These are phyloP conservation scores for Blastobotrys proliferans DNA, from an alignment of 1,139 yeast genomes.

Conservation along the genomic window DNA sequence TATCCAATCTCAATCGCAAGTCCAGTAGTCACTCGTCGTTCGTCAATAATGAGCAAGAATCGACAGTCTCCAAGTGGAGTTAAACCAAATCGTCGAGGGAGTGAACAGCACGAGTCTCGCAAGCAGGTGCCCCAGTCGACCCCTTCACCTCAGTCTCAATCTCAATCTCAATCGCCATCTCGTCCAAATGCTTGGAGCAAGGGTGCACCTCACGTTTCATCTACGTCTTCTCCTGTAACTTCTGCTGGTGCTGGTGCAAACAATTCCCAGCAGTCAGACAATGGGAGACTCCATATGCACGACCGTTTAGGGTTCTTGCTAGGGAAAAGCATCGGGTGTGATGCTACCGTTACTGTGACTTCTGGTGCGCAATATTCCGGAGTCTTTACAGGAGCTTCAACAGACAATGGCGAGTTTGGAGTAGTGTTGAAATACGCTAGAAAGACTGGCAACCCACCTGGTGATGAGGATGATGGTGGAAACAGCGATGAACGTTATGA, in stretches of 20 bases:
- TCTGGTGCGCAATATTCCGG: conserved; percentile 64
- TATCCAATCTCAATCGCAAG: too few species aligned
- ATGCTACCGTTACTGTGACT: conserved; percentile 54
- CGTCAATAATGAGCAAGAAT: conserved; percentile 2
- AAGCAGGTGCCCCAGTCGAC: background rate
- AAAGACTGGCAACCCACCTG: conserved; percentile 38
- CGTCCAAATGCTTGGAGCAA: conserved; percentile 13
- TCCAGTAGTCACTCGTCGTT: too few species aligned
- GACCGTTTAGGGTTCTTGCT: conserved; percentile 50
- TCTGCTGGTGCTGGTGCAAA: background rate
- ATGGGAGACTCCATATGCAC: conserved; percentile 34
- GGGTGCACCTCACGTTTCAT: conserved; percentile 10
- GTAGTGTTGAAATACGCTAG: conserved; percentile 53
- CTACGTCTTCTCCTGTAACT: background rate
- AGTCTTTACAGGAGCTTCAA: conserved; percentile 45
- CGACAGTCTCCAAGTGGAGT: conserved; percentile 1
- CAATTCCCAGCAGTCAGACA: background rate
- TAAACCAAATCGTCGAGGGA: background rate
- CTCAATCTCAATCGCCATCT: background rate
- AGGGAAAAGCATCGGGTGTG: conserved; percentile 54
- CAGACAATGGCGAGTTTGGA: conserved; percentile 42
- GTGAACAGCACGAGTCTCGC: background rate
- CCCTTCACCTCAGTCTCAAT: background rate
- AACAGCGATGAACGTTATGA: conserved; percentile 40
- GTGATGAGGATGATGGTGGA: conserved; percentile 37